Evolutionary conservation across 1,139 yeast species (phyloP).

Genomic region (Blastobotrys petasosporus): DNA sequence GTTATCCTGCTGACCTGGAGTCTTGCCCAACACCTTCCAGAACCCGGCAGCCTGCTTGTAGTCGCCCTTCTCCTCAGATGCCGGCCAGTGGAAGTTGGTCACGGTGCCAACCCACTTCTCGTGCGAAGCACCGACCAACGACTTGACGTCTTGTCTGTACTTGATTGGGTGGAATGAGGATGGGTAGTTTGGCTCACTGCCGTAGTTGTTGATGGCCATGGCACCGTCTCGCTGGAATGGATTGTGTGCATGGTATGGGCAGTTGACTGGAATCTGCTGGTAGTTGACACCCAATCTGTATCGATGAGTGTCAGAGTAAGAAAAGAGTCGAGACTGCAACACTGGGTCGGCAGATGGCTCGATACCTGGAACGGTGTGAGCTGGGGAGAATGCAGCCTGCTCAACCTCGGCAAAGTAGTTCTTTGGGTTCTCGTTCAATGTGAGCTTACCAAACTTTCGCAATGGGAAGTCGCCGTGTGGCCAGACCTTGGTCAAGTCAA

Average conservation of each 20-base stretch:
- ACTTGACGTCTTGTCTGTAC: conserved; percentile 36
- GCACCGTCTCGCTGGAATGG: conserved; percentile 74
- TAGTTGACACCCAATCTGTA: conserved; percentile 66
- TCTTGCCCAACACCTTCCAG: conserved; percentile 71
- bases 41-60: conserved; percentile 59
- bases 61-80: conserved; percentile 58
- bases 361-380: conserved; percentile 79
- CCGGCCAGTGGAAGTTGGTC: conserved; percentile 81
- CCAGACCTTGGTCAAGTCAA: conserved; percentile 76
- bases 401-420: conserved; percentile 79
- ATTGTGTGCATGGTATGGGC: conserved; percentile 37
- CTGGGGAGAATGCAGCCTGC: conserved; percentile 78
- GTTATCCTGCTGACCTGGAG: conserved; percentile 60
- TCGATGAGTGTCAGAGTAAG: conserved; percentile 77
- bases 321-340: conserved; percentile 74
- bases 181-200: conserved; percentile 66
- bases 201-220: conserved; percentile 78
- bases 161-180: conserved; percentile 44
- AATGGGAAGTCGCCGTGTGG: conserved; percentile 72
- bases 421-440: conserved; percentile 64
- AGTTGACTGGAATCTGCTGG: conserved; percentile 68
- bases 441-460: conserved; percentile 65
- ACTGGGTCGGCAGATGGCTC: conserved; percentile 86
- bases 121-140: conserved; percentile 49
- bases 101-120: conserved; percentile 90